Evolutionary conservation across 306 rosid species (phyloP).

Genomic region (Inga leiocalycina): DNA sequence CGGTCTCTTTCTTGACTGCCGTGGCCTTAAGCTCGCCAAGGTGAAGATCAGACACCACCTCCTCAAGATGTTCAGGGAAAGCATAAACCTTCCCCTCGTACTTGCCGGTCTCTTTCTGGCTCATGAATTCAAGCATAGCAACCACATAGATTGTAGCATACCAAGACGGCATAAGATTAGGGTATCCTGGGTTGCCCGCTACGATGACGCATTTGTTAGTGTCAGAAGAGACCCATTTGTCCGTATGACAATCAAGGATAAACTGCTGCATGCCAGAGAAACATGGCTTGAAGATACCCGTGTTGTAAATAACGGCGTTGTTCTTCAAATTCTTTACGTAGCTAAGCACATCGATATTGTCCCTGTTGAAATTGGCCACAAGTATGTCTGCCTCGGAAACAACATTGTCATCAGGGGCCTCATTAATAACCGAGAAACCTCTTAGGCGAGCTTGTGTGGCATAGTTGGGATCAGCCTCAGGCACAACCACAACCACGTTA

Average conservation of each 20-base stretch:
- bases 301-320: too few relatives aligned
- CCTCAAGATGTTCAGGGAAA: too few relatives aligned
- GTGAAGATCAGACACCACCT: too few relatives aligned
- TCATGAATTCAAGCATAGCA: too few relatives aligned
- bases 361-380: slow-evolving; percentile 13
- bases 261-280: slow-evolving; percentile 73
- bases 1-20: too few relatives aligned
- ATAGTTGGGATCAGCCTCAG: slow-evolving; percentile 85
- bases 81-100: too few relatives aligned
- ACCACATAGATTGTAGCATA: slow-evolving; percentile 88
- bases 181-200: slow-evolving; percentile 69
- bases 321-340: too few relatives aligned
- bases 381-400: slow-evolving; percentile 72
- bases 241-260: slow-evolving; percentile 86
- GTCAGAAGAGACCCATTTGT: slow-evolving; percentile 49
- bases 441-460: slow-evolving; percentile 94
- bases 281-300: neutral
- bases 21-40: too few relatives aligned
- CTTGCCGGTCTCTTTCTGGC: too few relatives aligned
- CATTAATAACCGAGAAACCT: slow-evolving; percentile 62
- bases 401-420: slow-evolving; percentile 6
- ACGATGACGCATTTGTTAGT: slow-evolving; percentile 58
- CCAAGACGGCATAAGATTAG: slow-evolving; percentile 94
- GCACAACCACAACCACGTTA: slow-evolving; percentile 80
- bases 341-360: too few relatives aligned